Evolutionary conservation across 305 asterid genomes (phyloP).

Genomic region (Petunia hybrid): DNA sequence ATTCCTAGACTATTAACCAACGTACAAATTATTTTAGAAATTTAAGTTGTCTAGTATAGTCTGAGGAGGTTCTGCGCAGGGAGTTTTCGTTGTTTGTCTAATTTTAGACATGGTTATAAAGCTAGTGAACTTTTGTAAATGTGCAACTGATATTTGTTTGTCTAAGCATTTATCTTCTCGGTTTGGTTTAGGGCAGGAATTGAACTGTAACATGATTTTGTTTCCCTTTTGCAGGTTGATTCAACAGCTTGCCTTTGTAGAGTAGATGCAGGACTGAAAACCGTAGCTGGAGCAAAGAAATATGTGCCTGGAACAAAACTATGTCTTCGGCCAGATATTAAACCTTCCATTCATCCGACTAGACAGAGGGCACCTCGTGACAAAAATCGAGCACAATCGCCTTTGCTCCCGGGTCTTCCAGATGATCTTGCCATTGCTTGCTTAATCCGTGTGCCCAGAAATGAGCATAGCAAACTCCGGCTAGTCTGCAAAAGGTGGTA

Average conservation of each 20-base stretch:
- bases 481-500: conserved; percentile 75
- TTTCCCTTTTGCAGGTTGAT: conserved; percentile 57
- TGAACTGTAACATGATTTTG: background rate
- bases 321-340: conserved; percentile 69
- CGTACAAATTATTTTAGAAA: too few species aligned
- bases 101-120: too few species aligned
- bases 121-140: too few species aligned
- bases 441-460: conserved; percentile 72
- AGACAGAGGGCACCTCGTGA: conserved; percentile 66
- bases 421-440: conserved; percentile 81
- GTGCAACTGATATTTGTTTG: too few species aligned
- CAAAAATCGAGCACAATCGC: conserved; percentile 58
- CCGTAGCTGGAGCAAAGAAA: conserved; percentile 68
- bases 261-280: conserved; percentile 74
- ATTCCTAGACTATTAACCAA: too few species aligned
- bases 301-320: conserved; percentile 69
- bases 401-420: conserved; percentile 72
- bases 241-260: conserved; percentile 73
- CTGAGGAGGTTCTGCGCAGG: too few species aligned
- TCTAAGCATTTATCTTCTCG: too few species aligned
- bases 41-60: too few species aligned
- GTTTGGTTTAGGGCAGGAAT: too few species aligned
- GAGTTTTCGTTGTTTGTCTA: too few species aligned
- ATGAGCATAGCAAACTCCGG: conserved; percentile 65
- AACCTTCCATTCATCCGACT: conserved; percentile 68